Evolutionary conservation across 2,329 filamentous ascomycete genomes (phyloP), one percentile per base, ranked within the genome.

Genomic region (Aureobasidium sp.): DNA sequence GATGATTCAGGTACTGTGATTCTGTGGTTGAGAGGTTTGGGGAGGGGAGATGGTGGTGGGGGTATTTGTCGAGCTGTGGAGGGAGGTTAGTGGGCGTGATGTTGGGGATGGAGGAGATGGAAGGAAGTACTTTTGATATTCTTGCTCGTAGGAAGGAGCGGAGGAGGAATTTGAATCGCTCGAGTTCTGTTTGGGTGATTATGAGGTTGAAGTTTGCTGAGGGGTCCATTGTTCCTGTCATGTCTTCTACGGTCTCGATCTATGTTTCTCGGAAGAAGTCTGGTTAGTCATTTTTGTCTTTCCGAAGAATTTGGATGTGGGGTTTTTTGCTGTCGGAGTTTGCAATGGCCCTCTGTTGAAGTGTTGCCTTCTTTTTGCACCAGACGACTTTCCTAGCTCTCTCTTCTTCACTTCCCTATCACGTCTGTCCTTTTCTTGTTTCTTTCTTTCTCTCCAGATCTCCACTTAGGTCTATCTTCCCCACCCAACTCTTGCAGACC

Each of bases 171-270:
- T 96, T 96, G 76, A 90, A 95, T 49, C 94, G 83, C 74, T 97
- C 92, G 61, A 99, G 84, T 77, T 99, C 94, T 7, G 95, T 97
- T 79, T 99, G 94, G 61, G 97, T 87, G 65, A 99, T 88, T 53
- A 97, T 96, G 70, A 97, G 86, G 64, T 86, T 86, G 74, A 99
- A 96, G 73, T 96, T 97, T 66, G 90, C 87, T 74, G 89, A 91
- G 51, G 92, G 89, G 70, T 96, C 91, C 85, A 92, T 88, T 71
- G 89, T 87, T 65, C 88, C 89, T 14, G 89, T 93, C 81, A 92
- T 73, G 65, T 79, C 74, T 69, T 82, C 80, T 29, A 82, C 77
- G 15, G 75, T 68, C 67, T 78, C 76, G 67, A 79, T 78, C 76
- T 82, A 75, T 49, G 8, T 37, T 45, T 45, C 31, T 2, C 22